Evolutionary conservation across 2,329 filamentous ascomycete genomes (phyloP).

Genomic region (Dothidotthia symphoricarpi): DNA sequence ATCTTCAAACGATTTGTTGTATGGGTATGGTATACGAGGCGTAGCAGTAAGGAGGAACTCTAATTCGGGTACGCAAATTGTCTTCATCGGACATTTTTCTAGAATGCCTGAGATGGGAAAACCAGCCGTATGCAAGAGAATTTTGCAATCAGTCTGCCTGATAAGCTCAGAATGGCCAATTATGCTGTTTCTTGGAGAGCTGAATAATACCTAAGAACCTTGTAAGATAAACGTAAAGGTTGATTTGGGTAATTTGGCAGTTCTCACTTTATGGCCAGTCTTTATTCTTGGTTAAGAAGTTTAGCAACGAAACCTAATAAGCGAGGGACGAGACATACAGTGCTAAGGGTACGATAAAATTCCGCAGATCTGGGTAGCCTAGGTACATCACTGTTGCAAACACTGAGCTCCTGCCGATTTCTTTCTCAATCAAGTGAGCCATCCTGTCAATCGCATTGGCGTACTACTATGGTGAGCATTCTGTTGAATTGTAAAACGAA

Average conservation of each 20-base stretch:
- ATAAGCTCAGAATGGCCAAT: slow-evolving; percentile 28
- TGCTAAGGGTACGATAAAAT: slow-evolving; percentile 42
- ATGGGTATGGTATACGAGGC: slow-evolving; percentile 18
- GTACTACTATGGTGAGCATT: slow-evolving; percentile 18
- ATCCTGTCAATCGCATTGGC: slow-evolving; percentile 35
- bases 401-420: slow-evolving; percentile 30
- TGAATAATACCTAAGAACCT: slow-evolving; percentile 21
- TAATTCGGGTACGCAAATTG: slow-evolving; percentile 26
- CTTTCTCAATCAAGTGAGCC: slow-evolving; percentile 31
- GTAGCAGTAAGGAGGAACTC: slow-evolving; percentile 21
- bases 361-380: slow-evolving; percentile 39
- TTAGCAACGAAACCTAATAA: not conserved
- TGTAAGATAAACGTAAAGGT: not conserved
- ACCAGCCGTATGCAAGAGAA: slow-evolving; percentile 26
- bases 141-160: slow-evolving; percentile 24
- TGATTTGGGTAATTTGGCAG: no score
- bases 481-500: slow-evolving; percentile 19
- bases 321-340: slow-evolving; percentile 16
- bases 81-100: slow-evolving; percentile 24
- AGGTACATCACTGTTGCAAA: slow-evolving; percentile 32
- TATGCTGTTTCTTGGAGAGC: slow-evolving; percentile 28
- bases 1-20: slow-evolving; percentile 30
- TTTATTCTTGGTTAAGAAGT: slow-evolving; percentile 35
- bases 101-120: slow-evolving; percentile 24
- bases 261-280: slow-evolving; percentile 43